Conservation (phyloP, 2,329 filamentous ascomycete genomes). For the Cladosporium sp. region DNA sequence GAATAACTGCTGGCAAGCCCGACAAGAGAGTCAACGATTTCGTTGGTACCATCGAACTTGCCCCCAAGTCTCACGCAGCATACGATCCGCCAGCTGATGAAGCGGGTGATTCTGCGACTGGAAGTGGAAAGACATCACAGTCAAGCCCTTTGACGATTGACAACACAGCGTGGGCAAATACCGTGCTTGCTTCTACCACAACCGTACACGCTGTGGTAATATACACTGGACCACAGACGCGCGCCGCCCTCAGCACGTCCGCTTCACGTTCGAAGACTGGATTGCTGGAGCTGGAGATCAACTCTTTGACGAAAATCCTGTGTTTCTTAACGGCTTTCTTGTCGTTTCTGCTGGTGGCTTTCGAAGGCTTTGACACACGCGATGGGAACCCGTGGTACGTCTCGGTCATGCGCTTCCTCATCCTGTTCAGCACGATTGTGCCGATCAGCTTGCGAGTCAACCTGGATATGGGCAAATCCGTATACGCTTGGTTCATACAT, state of each 20-base stretch:
- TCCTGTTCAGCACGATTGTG: constrained; percentile 98
- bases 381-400: constrained; percentile 71
- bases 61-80: constrained; percentile 48
- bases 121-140: neutral
- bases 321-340: constrained; percentile 81
- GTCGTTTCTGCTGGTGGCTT: constrained; percentile 78
- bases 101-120: neutral
- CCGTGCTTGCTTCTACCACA: constrained; percentile 87
- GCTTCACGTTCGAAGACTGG: constrained; percentile 91
- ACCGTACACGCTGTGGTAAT: constrained; percentile 83
- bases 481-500: constrained; percentile 94
- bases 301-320: constrained; percentile 91
- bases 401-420: constrained; percentile 95
- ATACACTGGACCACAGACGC: constrained; percentile 90
- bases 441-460: constrained; percentile 96
- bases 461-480: constrained; percentile 91
- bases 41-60: constrained; percentile 75
- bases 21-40: constrained; percentile 95
- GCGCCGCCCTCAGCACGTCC: constrained; percentile 87
- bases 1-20: constrained; percentile 78
- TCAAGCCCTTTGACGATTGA: constrained; percentile 81
- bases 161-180: constrained; percentile 98
- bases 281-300: constrained; percentile 91
- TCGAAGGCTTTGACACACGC: constrained; percentile 70
- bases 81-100: constrained; percentile 33